A percentile compares a stretch with the other conserved stretches of the same genome.
Evolutionary conservation across 2,329 filamentous ascomycete genomes (phyloP).

Genomic region (Calonectria leucothoes): DNA sequence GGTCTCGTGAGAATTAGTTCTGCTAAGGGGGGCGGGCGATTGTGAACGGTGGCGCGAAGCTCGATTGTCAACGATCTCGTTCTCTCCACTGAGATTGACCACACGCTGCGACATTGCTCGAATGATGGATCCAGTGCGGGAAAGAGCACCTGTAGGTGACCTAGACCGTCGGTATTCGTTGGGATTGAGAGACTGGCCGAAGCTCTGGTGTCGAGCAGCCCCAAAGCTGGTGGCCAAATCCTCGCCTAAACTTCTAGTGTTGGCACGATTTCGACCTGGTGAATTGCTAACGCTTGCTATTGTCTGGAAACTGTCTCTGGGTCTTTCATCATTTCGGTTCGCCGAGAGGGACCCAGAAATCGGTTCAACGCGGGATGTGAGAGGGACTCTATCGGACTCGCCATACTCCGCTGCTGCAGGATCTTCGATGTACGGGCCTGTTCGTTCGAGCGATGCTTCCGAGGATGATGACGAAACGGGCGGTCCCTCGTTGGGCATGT

Average conservation of each 20-base stretch:
- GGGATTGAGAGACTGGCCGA: constrained; percentile 67
- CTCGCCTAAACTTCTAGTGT: constrained; percentile 65
- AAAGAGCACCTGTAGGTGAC: constrained; percentile 74
- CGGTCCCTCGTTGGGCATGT: constrained; percentile 38
- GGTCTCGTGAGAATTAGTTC: constrained; percentile 39
- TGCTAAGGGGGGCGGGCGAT: constrained; percentile 61
- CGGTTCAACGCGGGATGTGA: constrained; percentile 66
- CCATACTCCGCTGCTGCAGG: constrained; percentile 50
- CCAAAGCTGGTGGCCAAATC: constrained; percentile 69
- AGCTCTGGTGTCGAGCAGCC: constrained; percentile 64
- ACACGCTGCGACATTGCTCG: constrained; percentile 95
- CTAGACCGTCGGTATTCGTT: constrained; percentile 67
- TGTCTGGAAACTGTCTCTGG: constrained; percentile 68
- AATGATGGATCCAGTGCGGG: constrained; percentile 79
- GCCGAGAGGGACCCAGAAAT: constrained; percentile 63
- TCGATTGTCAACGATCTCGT: constrained; percentile 81
- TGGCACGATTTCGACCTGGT: constrained; percentile 60
- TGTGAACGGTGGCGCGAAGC: constrained; percentile 70
- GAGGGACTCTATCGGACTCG: constrained; percentile 69
- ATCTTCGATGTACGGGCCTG: constrained; percentile 51
- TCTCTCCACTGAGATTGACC: constrained; percentile 96
- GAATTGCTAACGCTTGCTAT: constrained; percentile 67
- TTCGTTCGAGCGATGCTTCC: constrained; percentile 42
- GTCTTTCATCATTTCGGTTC: constrained; percentile 52
- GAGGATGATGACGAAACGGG: constrained; percentile 35